These are phyloP conservation scores for Nannizzia gypsea DNA, from an alignment of 2,329 filamentous ascomycete genomes.

Conservation along the genomic window DNA sequence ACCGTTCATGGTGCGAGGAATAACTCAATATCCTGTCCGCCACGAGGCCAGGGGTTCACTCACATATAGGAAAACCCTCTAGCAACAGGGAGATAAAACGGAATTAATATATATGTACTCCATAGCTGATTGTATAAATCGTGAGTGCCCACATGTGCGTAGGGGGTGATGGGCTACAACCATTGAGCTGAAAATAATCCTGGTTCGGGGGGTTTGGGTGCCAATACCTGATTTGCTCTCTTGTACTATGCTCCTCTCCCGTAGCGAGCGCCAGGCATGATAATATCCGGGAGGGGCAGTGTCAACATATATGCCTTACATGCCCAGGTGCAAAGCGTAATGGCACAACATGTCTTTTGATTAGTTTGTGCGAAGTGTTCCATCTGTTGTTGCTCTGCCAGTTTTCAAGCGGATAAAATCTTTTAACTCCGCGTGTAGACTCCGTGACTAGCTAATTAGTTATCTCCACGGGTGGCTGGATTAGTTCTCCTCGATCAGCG, in stretches of 20 bases:
- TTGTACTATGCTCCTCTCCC: not conserved
- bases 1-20: not conserved
- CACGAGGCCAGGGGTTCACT: conserved; percentile 1
- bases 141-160: not conserved
- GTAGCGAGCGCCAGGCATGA: not conserved
- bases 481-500: not conserved
- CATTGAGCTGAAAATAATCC: not conserved
- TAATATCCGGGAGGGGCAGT: not conserved
- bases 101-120: not conserved
- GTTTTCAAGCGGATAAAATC: not conserved
- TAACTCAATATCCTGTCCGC: conserved; percentile 1
- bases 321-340: not conserved
- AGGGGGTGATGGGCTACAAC: not conserved
- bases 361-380: not conserved
- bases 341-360: not conserved
- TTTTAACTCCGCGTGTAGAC: too few relatives aligned
- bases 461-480: not conserved
- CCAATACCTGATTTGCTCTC: not conserved
- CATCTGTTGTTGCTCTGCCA: not conserved
- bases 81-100: not conserved
- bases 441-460: not conserved
- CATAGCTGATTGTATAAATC: not conserved
- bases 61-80: not conserved
- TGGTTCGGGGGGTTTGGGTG: not conserved
- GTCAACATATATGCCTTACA: not conserved